Conservation (phyloP, 1,139 yeast species). For the Barnettozyma hawaiiensis region DNA sequence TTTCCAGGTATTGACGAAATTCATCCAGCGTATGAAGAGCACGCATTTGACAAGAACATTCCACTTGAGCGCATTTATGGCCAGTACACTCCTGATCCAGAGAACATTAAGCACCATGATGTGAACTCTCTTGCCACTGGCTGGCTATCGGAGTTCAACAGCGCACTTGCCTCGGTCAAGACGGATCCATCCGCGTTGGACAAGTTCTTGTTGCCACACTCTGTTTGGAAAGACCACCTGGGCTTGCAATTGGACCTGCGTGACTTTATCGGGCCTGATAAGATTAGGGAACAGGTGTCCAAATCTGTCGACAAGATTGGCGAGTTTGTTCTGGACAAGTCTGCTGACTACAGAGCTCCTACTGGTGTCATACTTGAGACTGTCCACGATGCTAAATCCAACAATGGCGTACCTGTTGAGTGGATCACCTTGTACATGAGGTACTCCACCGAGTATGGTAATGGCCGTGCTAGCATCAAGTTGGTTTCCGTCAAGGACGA, state of each 20-base stretch:
- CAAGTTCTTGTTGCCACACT: constrained; percentile 27
- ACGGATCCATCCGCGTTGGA: constrained; percentile 19
- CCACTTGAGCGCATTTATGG: constrained; percentile 31
- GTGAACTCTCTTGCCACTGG: constrained; percentile 24
- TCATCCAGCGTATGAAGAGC: constrained; percentile 28
- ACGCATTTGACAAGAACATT: constrained; percentile 28
- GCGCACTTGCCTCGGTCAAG: constrained; percentile 14
- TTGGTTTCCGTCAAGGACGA: constrained; percentile 30
- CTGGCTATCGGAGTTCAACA: constrained; percentile 31
- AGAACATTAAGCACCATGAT: constrained; percentile 24
- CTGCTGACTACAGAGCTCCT: constrained; percentile 29
- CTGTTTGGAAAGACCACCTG: constrained; percentile 36
- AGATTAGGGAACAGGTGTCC: constrained; percentile 22
- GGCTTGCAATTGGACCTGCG: constrained; percentile 31
- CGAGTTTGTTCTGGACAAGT: constrained; percentile 27
- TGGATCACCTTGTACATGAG: constrained; percentile 34
- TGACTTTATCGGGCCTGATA: constrained; percentile 30
- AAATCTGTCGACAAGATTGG: constrained; percentile 23
- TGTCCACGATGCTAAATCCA: constrained; percentile 27
- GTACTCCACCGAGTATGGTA: constrained; percentile 31
- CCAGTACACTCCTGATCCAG: constrained; percentile 25
- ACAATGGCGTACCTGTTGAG: constrained; percentile 28
- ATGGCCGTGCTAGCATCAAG: constrained; percentile 32
- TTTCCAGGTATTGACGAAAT: constrained; percentile 24
- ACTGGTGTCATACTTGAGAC: constrained; percentile 27